A percentile compares a stretch with the other conserved stretches of the same genome.
These are phyloP conservation scores for Fragaria vesca DNA, from an alignment of 306 rosid species.

Conservation along the genomic window DNA sequence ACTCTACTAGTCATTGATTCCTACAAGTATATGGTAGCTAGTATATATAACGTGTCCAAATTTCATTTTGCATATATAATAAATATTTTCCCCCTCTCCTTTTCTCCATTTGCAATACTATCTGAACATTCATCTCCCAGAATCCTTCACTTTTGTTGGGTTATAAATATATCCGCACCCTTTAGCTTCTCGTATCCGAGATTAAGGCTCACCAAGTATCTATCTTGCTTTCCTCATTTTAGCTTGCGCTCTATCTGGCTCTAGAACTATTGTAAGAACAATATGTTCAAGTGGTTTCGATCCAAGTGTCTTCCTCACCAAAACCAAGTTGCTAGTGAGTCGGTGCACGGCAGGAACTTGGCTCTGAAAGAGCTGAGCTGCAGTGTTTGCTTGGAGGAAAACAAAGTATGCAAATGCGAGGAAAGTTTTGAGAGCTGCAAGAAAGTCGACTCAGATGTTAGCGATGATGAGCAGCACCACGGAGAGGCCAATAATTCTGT, in stretches of 20 bases:
- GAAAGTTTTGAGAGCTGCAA: slow-evolving; percentile 17
- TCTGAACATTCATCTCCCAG: background rate
- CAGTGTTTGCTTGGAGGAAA: slow-evolving; percentile 53
- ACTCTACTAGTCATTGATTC: background rate
- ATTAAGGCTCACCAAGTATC: slow-evolving; percentile 12
- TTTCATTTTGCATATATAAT: background rate
- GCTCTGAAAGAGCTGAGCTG: slow-evolving; percentile 26
- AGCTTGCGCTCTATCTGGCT: background rate
- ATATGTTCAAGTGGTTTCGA: slow-evolving; percentile 33
- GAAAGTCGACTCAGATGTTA: slow-evolving; percentile 14
- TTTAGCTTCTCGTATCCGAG: background rate
- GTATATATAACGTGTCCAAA: background rate
- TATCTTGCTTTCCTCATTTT: background rate
- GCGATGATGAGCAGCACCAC: slow-evolving; percentile 10
- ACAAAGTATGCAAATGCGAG: slow-evolving; percentile 33
- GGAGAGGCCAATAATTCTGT: slow-evolving; percentile 50
- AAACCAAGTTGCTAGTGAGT: slow-evolving; percentile 26
- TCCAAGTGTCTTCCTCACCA: slow-evolving; percentile 23
- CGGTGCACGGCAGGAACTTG: slow-evolving; percentile 29
- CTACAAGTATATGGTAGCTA: background rate
- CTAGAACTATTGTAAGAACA: slow-evolving; percentile 6
- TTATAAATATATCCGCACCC: slow-evolving; percentile 8
- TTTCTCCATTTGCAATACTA: background rate
- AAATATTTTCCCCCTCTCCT: background rate
- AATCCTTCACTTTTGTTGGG: background rate